A percentile compares a stretch with the other conserved stretches of the same genome.
Conservation (phyloP, 2,329 filamentous ascomycete species). For the Nemania bipapillata region DNA sequence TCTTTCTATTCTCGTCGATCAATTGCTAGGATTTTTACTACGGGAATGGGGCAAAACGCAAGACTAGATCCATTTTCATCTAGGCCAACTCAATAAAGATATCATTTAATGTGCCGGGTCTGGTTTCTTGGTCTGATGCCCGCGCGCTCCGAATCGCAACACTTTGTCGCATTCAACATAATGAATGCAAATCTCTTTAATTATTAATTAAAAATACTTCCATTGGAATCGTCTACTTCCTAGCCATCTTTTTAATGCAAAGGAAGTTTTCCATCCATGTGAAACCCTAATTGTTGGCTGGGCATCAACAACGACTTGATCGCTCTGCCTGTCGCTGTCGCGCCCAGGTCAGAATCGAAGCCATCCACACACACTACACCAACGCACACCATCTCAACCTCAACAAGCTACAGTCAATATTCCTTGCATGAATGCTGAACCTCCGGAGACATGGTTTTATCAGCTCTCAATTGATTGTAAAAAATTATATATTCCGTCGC, state of each 20-base stretch:
- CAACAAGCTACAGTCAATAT: slow-evolving; percentile 10
- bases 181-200: slow-evolving; percentile 37
- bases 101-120: slow-evolving; percentile 21
- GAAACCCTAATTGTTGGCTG: not conserved
- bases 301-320: not conserved
- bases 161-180: slow-evolving; percentile 45
- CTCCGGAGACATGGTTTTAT: not conserved
- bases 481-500: not conserved
- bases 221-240: slow-evolving; percentile 35
- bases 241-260: slow-evolving; percentile 31
- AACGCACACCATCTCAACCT: slow-evolving; percentile 35
- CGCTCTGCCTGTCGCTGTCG: not conserved
- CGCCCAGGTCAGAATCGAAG: slow-evolving; percentile 42
- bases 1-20: slow-evolving; percentile 12
- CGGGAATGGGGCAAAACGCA: slow-evolving; percentile 10
- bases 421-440: not conserved
- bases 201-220: slow-evolving; percentile 24
- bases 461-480: not conserved
- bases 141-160: slow-evolving; percentile 36
- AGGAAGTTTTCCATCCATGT: not conserved
- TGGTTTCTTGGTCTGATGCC: slow-evolving; percentile 37
- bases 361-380: slow-evolving; percentile 47
- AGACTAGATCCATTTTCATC: slow-evolving; percentile 33
- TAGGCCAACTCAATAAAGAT: slow-evolving; percentile 33
- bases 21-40: slow-evolving; percentile 9